phyloP scores from a whole-genome alignment of 1,139 yeast species.

The Geotrichum europaeum region DNA sequence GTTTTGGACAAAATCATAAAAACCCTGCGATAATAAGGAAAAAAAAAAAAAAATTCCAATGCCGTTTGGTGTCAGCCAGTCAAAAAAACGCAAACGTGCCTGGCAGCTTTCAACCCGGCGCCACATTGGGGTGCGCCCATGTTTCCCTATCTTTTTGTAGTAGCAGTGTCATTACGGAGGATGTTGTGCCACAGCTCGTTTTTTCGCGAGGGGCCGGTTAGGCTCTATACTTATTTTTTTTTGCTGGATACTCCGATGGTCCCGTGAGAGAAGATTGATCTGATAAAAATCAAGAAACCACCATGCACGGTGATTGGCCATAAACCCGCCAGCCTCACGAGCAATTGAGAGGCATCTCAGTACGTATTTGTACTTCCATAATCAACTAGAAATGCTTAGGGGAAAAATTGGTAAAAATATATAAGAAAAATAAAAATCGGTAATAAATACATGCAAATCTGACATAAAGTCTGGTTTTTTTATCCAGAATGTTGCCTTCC shows the following conservation, averaged over 20 bases:
- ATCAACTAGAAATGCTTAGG: too few relatives aligned
- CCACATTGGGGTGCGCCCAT: too few relatives aligned
- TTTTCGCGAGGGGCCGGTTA: too few relatives aligned
- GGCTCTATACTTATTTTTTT: too few relatives aligned
- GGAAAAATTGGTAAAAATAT: not conserved
- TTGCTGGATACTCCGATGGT: not conserved
- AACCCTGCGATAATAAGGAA: not conserved
- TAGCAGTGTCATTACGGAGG: too few relatives aligned
- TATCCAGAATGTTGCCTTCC: not conserved
- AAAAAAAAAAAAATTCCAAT: not conserved
- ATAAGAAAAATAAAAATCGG: not conserved
- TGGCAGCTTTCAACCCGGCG: too few relatives aligned
- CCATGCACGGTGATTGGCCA: not conserved
- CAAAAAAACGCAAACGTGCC: not conserved
- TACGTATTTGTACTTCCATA: too few relatives aligned
- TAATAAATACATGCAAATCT: not conserved
- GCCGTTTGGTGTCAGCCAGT: not conserved
- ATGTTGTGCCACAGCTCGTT: too few relatives aligned
- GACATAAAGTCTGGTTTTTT: not conserved
- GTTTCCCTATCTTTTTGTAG: too few relatives aligned
- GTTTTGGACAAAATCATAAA: not conserved
- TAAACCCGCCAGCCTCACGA: not conserved
- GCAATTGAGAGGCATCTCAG: too few relatives aligned
- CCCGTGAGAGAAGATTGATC: not conserved
- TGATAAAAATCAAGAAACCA: not conserved